A percentile compares a stretch with the other conserved stretches of the same genome.
Conservation (phyloP, 371 early-diverging fungal genomes). For the Circinella umbellata region DNA sequence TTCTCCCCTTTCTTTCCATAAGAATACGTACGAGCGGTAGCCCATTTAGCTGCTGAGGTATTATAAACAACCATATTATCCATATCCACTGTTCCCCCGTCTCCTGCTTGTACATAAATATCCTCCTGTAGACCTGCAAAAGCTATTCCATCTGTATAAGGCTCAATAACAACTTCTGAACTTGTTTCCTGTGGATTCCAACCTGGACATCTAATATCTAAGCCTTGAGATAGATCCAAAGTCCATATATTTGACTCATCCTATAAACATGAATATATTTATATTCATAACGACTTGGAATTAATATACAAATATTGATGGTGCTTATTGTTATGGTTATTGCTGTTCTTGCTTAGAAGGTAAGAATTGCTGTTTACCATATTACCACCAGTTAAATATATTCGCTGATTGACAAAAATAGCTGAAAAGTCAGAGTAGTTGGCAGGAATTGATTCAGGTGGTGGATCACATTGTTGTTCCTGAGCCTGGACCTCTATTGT, state of each 20-base stretch:
- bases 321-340: too few species aligned
- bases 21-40: constrained; percentile 1
- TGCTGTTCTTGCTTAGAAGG: too few species aligned
- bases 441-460: constrained; percentile 9
- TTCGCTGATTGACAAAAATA: constrained; percentile 16
- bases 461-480: constrained; percentile 13
- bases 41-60: constrained; percentile 19
- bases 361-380: constrained; percentile 9
- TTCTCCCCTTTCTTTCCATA: too few species aligned
- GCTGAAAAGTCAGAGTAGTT: constrained; percentile 29
- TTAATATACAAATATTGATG: too few species aligned
- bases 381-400: constrained; percentile 24
- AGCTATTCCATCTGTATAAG: constrained; percentile 41
- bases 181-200: constrained; percentile 23
- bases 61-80: constrained; percentile 30
- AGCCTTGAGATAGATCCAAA: constrained; percentile 30
- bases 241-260: constrained; percentile 28
- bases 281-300: too few species aligned
- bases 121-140: constrained; percentile 22
- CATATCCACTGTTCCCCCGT: constrained; percentile 20
- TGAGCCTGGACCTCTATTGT: not conserved
- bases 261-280: constrained; percentile 7
- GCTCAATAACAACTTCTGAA: constrained; percentile 5
- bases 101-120: constrained; percentile 36
- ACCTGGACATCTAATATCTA: constrained; percentile 22